Evolutionary conservation across 805 yeast species (phyloP).

Genomic region (Candida nemodendra): DNA sequence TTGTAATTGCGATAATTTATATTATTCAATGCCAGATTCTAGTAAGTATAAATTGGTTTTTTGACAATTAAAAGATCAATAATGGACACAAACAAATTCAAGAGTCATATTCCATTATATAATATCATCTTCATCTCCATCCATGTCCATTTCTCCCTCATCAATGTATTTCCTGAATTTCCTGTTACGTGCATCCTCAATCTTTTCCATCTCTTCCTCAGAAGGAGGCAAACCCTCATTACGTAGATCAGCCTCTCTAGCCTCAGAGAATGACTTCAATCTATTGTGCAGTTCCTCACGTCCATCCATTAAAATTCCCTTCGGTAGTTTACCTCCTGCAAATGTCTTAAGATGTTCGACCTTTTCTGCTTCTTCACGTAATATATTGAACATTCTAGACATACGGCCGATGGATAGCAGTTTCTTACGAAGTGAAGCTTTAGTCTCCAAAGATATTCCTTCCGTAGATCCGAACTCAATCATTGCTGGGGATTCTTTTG

Average conservation of each 20-base stretch:
- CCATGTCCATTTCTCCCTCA: constrained; percentile 22
- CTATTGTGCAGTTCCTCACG: constrained; percentile 72
- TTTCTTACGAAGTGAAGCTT: constrained; percentile 64
- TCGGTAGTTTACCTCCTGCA: constrained; percentile 78
- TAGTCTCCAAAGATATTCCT: constrained; percentile 31
- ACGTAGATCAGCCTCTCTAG: constrained; percentile 69
- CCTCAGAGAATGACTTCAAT: constrained; percentile 76
- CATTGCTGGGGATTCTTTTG: constrained; percentile 11
- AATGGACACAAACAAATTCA: too few species aligned
- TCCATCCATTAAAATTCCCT: constrained; percentile 83
- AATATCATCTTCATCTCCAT: constrained; percentile 6
- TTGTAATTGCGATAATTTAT: too few species aligned
- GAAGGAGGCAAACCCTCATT: constrained; percentile 92
- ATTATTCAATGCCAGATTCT: too few species aligned
- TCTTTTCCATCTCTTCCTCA: constrained; percentile 49
- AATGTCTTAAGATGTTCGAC: constrained; percentile 75
- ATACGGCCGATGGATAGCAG: constrained; percentile 90
- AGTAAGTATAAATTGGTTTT: too few species aligned
- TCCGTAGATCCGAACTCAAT: constrained; percentile 16
- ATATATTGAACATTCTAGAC: constrained; percentile 84
- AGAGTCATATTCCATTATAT: too few species aligned
- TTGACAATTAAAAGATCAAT: too few species aligned
- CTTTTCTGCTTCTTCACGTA: constrained; percentile 84
- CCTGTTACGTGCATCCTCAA: constrained; percentile 46
- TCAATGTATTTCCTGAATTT: constrained; percentile 38